These are phyloP conservation scores for Rickenella mellea DNA, from an alignment of 768 basidiomycete species.

Conservation along the genomic window DNA sequence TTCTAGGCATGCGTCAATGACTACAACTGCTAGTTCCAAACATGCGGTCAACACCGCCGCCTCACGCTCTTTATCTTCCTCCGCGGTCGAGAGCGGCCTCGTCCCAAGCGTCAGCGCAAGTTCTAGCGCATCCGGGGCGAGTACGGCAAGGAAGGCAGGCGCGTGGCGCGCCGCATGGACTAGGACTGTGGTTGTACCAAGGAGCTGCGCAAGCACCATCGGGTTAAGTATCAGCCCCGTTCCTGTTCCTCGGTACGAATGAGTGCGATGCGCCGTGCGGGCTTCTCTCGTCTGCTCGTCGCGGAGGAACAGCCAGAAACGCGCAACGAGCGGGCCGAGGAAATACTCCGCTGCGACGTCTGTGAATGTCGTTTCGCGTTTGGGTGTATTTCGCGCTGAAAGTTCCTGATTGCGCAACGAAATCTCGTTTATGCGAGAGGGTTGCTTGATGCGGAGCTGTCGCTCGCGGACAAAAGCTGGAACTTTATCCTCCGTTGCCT, in stretches of 20 bases:
- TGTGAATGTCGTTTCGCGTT: conserved; percentile 34
- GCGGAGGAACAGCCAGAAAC: conserved; percentile 91
- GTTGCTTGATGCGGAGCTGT: conserved; percentile 52
- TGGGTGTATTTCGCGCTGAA: too few species aligned
- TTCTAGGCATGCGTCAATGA: conserved; percentile 66
- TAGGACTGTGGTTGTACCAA: conserved; percentile 69
- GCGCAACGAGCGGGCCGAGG: conserved; percentile 80
- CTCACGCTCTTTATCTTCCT: conserved; percentile 34
- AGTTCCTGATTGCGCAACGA: conserved; percentile 8
- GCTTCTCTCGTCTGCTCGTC: conserved; percentile 74
- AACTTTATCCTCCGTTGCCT: conserved; percentile 41
- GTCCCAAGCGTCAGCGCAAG: conserved; percentile 75
- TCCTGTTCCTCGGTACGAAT: conserved; percentile 62
- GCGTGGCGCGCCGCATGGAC: conserved; percentile 78
- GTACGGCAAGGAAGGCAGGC: conserved; percentile 67
- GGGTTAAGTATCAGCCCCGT: conserved; percentile 79
- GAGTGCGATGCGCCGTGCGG: conserved; percentile 47
- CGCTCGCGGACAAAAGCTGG: conserved; percentile 67
- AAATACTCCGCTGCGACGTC: conserved; percentile 82
- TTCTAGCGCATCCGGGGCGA: conserved; percentile 78
- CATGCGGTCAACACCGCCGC: conserved; percentile 67
- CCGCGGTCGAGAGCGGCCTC: conserved; percentile 37
- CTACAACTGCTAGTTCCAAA: conserved; percentile 68
- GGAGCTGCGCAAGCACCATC: conserved; percentile 62
- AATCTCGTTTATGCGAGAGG: conserved; percentile 38